phyloP scores from a whole-genome alignment of 2,329 filamentous ascomycete genomes.

The Bipolaris gigantea region DNA sequence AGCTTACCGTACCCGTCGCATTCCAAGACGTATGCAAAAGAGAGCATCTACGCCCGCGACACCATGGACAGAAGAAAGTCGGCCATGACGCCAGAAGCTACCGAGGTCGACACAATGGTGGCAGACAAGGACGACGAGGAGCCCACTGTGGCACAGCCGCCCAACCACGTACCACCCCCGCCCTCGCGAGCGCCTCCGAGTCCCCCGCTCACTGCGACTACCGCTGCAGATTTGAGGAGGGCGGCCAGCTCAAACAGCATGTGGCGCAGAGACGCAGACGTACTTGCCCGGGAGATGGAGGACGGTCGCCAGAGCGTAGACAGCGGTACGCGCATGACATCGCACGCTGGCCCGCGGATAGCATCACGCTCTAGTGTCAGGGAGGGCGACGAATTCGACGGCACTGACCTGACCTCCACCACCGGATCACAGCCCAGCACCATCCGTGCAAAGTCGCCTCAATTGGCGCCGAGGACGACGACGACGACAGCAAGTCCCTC shows the following conservation, averaged over 20 bases:
- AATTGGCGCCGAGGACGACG: constrained; percentile 22
- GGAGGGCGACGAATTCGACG: constrained; percentile 42
- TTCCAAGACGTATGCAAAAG: constrained; percentile 90
- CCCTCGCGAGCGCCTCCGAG: constrained; percentile 49
- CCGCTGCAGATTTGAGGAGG: constrained; percentile 48
- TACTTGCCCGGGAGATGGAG: constrained; percentile 42
- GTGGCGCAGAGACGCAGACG: constrained; percentile 44
- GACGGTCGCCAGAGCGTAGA: constrained; percentile 48
- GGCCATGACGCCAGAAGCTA: constrained; percentile 46
- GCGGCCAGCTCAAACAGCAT: constrained; percentile 51
- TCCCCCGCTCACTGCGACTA: constrained; percentile 50
- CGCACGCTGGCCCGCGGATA: constrained; percentile 40
- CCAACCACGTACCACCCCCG: constrained; percentile 22
- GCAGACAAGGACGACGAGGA: constrained; percentile 25
- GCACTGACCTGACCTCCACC: constrained; percentile 49
- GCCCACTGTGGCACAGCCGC: constrained; percentile 13
- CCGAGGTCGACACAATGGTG: constrained; percentile 44
- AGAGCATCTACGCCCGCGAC: constrained; percentile 67
- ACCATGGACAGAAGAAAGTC: constrained; percentile 37
- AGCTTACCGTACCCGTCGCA: constrained; percentile 75
- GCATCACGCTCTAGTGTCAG: constrained; percentile 50
- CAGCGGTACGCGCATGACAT: constrained; percentile 41
- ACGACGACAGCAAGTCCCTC: constrained; percentile 33
- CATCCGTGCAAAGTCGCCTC: constrained; percentile 37
- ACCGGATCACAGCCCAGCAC: constrained; percentile 47